Base-by-base conservation (phyloP, 805 yeast genomes). In the Candida patagonica region DNA sequence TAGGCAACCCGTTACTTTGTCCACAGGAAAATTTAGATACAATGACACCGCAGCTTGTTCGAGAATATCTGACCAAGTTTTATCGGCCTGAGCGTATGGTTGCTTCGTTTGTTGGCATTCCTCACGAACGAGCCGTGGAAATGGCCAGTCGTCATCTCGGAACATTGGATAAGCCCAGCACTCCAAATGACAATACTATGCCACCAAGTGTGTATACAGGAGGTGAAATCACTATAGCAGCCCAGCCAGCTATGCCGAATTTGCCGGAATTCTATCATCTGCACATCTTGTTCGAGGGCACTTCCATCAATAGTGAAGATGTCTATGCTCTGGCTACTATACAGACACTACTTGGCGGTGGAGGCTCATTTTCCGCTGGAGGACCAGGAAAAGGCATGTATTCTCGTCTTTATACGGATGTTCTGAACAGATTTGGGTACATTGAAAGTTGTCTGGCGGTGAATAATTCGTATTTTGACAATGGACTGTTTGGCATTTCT, bases 311-410 rank as follows among this genome's bases (percentile, higher is more conserved):
- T 38, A 79, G 82, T 55, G 85, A 84, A 15, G 96, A 92, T 52
- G 76, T 88, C 32, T 92, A 92, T 54, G 94, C 95, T 1, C 66
- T 87, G 29, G 96, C 97, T 1, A 78, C 87, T 1, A 67, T 92
- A 42, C 97, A 92, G 58, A 85, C 88, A 44, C 67, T 89, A 17
- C 65, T 92, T 10, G 98, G 98, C 31, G 96, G 97, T 26, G 98
- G 97, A 42, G 94, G 96, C 4, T 87, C 97, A 1, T 92, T 92
- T 56, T 80, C 94, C 15, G 97, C 98, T 7, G 98, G 98, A 49
- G 98, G 98, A 0, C 98, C 98, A 13, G 98, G 98, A 40, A 92
- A 92, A 61, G 98, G 98, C 3, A 88, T 92, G 97, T 92, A 87
- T 59, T 85, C 96, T 3, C 72, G 97, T 43, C 73, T 94, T 19